Evolutionary conservation across 331 rosid species (phyloP).

Genomic region (Phaseolus coccineus): DNA sequence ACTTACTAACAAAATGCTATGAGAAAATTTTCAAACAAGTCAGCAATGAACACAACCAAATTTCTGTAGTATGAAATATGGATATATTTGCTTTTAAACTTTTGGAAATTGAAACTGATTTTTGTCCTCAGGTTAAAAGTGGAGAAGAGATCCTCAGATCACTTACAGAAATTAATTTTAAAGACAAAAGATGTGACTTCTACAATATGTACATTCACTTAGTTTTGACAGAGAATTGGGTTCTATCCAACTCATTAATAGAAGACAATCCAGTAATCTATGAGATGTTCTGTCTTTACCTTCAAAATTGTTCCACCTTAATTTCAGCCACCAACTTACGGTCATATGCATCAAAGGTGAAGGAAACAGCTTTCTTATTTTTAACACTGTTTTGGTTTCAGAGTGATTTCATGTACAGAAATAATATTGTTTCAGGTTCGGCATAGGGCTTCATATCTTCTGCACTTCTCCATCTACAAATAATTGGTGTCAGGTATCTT

Average conservation of each 20-base stretch:
- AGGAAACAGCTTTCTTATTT: constrained; percentile 35
- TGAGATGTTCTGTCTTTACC: constrained; percentile 71
- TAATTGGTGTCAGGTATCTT: constrained; percentile 39
- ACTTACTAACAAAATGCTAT: constrained; percentile 9
- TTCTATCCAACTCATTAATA: constrained; percentile 52
- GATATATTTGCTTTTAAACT: constrained; percentile 21
- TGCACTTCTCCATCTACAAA: constrained; percentile 63
- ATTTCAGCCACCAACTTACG: constrained; percentile 84
- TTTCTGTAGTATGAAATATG: constrained; percentile 31
- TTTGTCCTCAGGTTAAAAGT: constrained; percentile 58
- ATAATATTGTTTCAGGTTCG: constrained; percentile 69
- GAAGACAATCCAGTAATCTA: constrained; percentile 55
- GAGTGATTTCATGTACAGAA: constrained; percentile 10
- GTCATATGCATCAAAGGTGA: constrained; percentile 82
- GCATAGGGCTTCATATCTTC: constrained; percentile 77
- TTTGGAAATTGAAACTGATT: constrained; percentile 21
- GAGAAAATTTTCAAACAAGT: constrained; percentile 13
- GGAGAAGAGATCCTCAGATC: constrained; percentile 69
- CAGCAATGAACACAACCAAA: constrained; percentile 10
- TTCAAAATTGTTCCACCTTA: constrained; percentile 73
- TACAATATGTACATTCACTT: constrained; percentile 77
- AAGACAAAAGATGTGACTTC: constrained; percentile 73
- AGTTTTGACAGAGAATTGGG: constrained; percentile 85
- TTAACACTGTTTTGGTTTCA: constrained; percentile 5
- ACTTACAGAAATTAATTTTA: constrained; percentile 63